Conservation (phyloP, 306 rosid species). For the Trifolium fragiferum region DNA sequence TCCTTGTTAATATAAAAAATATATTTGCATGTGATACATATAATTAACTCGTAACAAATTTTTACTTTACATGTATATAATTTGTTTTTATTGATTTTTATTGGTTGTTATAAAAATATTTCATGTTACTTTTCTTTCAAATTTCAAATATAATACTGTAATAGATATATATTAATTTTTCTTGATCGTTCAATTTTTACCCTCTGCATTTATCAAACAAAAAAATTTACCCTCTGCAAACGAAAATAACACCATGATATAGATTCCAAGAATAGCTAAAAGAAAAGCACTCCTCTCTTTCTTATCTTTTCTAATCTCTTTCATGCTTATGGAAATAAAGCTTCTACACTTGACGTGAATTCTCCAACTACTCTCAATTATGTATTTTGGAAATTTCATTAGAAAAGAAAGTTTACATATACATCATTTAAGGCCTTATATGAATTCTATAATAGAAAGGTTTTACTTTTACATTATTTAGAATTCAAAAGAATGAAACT, state of each 20-base stretch:
- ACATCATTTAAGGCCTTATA: not conserved
- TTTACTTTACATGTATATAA: too few species aligned
- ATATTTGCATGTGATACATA: too few species aligned
- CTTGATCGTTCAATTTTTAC: conserved; percentile 24
- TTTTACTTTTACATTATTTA: conserved; percentile 23
- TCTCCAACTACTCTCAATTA: conserved; percentile 41
- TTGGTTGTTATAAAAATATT: not conserved
- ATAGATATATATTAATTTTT: conserved; percentile 28
- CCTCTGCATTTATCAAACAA: conserved; percentile 5
- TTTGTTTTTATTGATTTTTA: too few species aligned
- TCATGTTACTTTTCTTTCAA: not conserved
- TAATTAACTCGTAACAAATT: too few species aligned
- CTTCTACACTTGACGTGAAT: conserved; percentile 44
- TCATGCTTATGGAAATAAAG: conserved; percentile 52
- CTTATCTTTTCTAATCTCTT: conserved; percentile 38
- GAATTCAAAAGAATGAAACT: conserved; percentile 25
- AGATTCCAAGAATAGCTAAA: conserved; percentile 42
- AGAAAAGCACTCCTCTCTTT: conserved; percentile 34
- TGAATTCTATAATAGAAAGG: not conserved
- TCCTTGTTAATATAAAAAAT: too few species aligned
- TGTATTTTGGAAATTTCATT: conserved; percentile 45
- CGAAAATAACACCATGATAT: conserved; percentile 41
- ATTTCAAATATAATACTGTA: not conserved
- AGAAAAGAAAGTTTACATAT: conserved; percentile 27
- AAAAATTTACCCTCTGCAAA: conserved; percentile 28